Evolutionary conservation across 176 grass and related monocot genomes (phyloP), one percentile per base, ranked within the genome.

Genomic region (Juncus effusus): DNA sequence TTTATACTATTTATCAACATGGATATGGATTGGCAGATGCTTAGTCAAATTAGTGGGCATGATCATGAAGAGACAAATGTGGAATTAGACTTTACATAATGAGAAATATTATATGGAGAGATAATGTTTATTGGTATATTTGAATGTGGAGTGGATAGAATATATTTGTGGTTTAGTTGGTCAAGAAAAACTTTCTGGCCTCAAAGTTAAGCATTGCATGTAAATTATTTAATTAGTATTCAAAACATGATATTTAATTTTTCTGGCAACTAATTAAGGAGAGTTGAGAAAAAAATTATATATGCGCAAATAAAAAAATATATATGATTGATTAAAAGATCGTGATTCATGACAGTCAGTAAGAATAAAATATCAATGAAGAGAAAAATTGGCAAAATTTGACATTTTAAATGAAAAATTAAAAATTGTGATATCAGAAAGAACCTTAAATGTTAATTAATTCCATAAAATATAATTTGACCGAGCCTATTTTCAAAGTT

Each of bases 1-100:
- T 56, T 58, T 72, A 72, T 56, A 72, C 58, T 72, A 59, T 47
- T 72, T 38, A 14, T 37, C 41, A 70, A 56, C 40, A 38, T 37
- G 56, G 56, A 40, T 70, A 70, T 56, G 49, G 51, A 70, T 28
- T 28, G 19, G 19, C 19, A 11, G 39, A 38, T n/a, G 56, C 66
- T 52, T 0, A 70, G 66, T 70, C 66, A 70, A 70, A 14, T 56
- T 60, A 59, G 54, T 72, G 54, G 69, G 38, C 40, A 58, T 45
- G 52, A 56, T 28, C 19, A 28, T 58, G 36, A 38, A 28, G 54
- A 72, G 40, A 44, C 15, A 51, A 58, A 56, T 72, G 55, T 45
- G 69, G 11, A 37, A 2, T 47, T 47, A 47, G 44, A 47, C 44
- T 45, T 55, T 55, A n/a, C n/a, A 15, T 53, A 40, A 0, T 49